phyloP scores from a whole-genome alignment of 73 alveolate species.

The Tetrahymena elliotti region DNA sequence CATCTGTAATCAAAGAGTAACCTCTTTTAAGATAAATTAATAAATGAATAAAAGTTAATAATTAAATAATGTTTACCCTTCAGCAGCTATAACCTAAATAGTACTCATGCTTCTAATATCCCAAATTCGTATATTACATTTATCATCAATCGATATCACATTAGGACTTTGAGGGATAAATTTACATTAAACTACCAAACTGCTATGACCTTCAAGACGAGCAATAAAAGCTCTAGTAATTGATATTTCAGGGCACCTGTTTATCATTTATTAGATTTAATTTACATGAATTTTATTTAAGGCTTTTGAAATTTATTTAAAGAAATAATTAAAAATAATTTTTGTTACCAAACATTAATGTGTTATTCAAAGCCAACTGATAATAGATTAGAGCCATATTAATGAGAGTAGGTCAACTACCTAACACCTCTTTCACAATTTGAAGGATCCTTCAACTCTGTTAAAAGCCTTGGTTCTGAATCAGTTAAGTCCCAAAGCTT shows the following conservation, averaged over 20 bases:
- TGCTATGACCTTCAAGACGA: conserved; percentile 82
- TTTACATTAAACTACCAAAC: conserved; percentile 80
- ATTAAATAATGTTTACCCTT: conserved; percentile 7
- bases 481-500: conserved; percentile 74
- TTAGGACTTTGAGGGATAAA: conserved; percentile 71
- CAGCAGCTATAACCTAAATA: conserved; percentile 70
- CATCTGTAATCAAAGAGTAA: conserved; percentile 13
- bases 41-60: neutral
- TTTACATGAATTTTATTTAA: too few relatives aligned
- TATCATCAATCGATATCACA: conserved; percentile 89
- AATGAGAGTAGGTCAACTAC: conserved; percentile 57
- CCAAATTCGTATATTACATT: conserved; percentile 86
- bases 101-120: conserved; percentile 72
- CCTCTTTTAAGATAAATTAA: neutral
- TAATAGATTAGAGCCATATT: conserved; percentile 69
- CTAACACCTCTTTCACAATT: conserved; percentile 72
- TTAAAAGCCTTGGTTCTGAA: conserved; percentile 52
- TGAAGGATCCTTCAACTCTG: conserved; percentile 48
- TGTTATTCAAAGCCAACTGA: conserved; percentile 80
- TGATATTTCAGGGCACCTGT: conserved; percentile 87
- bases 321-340: neutral
- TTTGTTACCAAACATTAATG: conserved; percentile 49
- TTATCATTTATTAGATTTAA: too few relatives aligned
- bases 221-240: conserved; percentile 81
- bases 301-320: neutral